Conservation (phyloP, 495 filamentous ascomycete genomes). For the Trichoderma parareesei region DNA sequence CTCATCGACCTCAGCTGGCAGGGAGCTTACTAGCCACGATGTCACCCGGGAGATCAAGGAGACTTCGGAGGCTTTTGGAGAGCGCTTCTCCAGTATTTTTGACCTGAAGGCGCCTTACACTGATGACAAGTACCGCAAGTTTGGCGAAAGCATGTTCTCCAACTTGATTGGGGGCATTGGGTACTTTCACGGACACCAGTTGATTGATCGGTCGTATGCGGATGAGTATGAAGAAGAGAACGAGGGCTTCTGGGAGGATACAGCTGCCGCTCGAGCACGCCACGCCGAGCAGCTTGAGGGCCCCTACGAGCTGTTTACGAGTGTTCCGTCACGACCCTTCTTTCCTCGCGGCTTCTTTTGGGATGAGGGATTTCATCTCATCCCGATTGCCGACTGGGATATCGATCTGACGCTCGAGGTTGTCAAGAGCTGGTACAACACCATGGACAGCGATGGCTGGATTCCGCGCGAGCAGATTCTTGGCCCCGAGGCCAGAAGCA, state of each 20-base stretch:
- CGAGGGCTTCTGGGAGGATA: slow-evolving; percentile 95
- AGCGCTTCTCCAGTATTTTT: slow-evolving; percentile 67
- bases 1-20: slow-evolving; percentile 66
- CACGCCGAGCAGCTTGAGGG: slow-evolving; percentile 63
- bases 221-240: slow-evolving; percentile 92
- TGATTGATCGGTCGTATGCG: slow-evolving; percentile 85
- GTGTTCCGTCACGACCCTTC: slow-evolving; percentile 88
- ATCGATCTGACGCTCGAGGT: slow-evolving; percentile 86
- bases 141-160: slow-evolving; percentile 84
- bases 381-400: slow-evolving; percentile 91
- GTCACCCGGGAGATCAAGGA: slow-evolving; percentile 62
- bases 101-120: slow-evolving; percentile 68
- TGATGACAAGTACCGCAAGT: slow-evolving; percentile 61
- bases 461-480: slow-evolving; percentile 96
- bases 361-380: slow-evolving; percentile 95
- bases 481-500: slow-evolving; percentile 87
- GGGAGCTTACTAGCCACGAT: slow-evolving; percentile 50
- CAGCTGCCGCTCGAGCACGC: slow-evolving; percentile 58
- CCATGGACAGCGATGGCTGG: slow-evolving; percentile 97
- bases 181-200: slow-evolving; percentile 79
- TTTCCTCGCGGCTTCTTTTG: slow-evolving; percentile 95
- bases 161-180: slow-evolving; percentile 93
- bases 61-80: slow-evolving; percentile 57
- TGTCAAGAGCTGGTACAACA: slow-evolving; percentile 88
- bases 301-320: slow-evolving; percentile 83